Conservation (phyloP, 305 asterid species). For the Stenogyne calaminthoides region DNA sequence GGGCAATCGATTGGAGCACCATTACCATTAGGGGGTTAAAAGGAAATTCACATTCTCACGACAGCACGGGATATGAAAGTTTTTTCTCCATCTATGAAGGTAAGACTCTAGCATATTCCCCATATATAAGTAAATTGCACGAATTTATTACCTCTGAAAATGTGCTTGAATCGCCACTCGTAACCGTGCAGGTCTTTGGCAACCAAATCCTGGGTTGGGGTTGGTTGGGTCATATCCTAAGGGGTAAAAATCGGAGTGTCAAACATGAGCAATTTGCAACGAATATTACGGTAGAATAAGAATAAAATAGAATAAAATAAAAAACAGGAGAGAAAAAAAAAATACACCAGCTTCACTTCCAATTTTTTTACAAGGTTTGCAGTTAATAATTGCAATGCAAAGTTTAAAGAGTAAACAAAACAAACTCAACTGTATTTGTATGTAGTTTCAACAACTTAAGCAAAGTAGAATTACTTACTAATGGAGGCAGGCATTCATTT, state of each 20-base stretch:
- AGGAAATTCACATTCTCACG: background rate
- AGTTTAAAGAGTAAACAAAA: no score
- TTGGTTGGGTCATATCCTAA: conserved; percentile 82
- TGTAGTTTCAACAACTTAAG: background rate
- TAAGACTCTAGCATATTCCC: background rate
- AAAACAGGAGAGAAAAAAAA: background rate
- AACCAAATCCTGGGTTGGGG: conserved; percentile 86
- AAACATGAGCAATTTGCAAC: conserved; percentile 17
- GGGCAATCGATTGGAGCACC: background rate
- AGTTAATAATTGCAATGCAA: background rate
- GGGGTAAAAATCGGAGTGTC: conserved; percentile 9
- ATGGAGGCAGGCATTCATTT: conserved; percentile 79
- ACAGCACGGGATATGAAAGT: background rate
- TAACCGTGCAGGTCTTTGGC: conserved; percentile 83
- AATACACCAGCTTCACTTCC: background rate
- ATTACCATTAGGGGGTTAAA: background rate
- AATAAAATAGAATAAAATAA: background rate
- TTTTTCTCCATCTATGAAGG: background rate
- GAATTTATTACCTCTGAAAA: conserved; percentile 63
- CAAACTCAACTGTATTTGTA: background rate
- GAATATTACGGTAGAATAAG: background rate
- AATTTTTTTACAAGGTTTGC: background rate
- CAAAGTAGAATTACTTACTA: conserved; percentile 42
- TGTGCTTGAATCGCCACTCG: conserved; percentile 84
- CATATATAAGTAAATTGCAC: conserved; percentile 13